A percentile compares a stretch with the other conserved stretches of the same genome.
phyloP scores from a whole-genome alignment of 352 stramenopile genomes.

The Plasmopara halstedii region DNA sequence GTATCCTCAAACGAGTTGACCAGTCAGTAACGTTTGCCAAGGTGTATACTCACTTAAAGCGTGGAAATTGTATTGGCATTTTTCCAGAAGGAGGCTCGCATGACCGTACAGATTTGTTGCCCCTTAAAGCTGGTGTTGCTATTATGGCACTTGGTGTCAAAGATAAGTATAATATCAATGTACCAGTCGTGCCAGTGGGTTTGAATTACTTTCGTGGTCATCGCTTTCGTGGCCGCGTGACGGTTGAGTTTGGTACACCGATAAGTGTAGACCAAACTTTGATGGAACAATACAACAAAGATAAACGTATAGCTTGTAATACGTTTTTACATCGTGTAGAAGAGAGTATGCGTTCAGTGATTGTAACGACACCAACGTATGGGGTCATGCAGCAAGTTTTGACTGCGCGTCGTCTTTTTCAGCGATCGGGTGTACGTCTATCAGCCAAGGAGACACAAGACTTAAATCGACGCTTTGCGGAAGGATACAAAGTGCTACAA shows the following conservation, averaged over 20 bases:
- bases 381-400: conserved; percentile 94
- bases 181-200: conserved; percentile 95
- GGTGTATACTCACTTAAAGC: conserved; percentile 87
- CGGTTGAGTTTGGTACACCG: conserved; percentile 94
- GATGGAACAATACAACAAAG: conserved; percentile 82
- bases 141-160: conserved; percentile 96
- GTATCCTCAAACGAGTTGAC: conserved; percentile 89
- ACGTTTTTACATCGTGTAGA: conserved; percentile 76
- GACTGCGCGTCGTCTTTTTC: conserved; percentile 92
- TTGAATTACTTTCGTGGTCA: conserved; percentile 98
- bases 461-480: conserved; percentile 87
- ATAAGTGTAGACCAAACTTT: conserved; percentile 81
- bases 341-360: conserved; percentile 87
- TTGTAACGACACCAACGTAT: conserved; percentile 97
- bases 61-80: conserved; percentile 91
- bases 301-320: conserved; percentile 80
- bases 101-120: conserved; percentile 95
- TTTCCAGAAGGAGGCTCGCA: conserved; percentile 98
- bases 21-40: conserved; percentile 89
- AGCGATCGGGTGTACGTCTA: conserved; percentile 78
- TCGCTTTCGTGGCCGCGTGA: conserved; percentile 93
- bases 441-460: conserved; percentile 89
- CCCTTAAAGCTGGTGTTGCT: conserved; percentile 96
- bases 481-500: conserved; percentile 83
- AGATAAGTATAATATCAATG: conserved; percentile 94